Percentiles rank a stretch among this genome's conserved stretches.
These are phyloP conservation scores for Cardamine resedifolia DNA, from an alignment of 345 rosid species.

Conservation along the genomic window DNA sequence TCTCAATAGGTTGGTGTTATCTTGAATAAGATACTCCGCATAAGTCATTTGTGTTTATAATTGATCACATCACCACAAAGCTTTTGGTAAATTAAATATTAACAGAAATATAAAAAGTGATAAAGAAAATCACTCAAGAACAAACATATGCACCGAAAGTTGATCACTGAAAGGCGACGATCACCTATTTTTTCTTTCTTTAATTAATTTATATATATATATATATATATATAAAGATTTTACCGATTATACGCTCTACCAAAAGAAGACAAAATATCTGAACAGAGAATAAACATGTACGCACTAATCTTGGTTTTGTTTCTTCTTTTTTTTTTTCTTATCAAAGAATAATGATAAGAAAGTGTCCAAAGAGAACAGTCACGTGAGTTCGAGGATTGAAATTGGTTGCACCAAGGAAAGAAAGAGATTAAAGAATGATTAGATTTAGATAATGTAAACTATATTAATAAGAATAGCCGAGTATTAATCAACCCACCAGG, in stretches of 20 bases:
- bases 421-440: not conserved
- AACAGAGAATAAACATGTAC: constrained; percentile 2
- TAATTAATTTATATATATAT: not conserved
- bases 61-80: constrained; percentile 38
- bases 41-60: constrained; percentile 30
- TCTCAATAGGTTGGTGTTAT: constrained; percentile 32
- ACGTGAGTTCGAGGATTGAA: constrained; percentile 32
- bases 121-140: constrained; percentile 32
- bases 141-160: constrained; percentile 41
- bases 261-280: not conserved
- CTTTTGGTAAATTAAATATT: constrained; percentile 25
- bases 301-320: not conserved
- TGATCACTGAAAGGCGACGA: constrained; percentile 32
- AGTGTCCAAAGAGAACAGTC: constrained; percentile 2
- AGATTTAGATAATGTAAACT: constrained; percentile 19
- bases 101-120: constrained; percentile 26
- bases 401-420: constrained; percentile 22
- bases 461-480: not conserved
- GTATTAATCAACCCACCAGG: constrained; percentile 30
- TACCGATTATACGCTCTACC: not conserved
- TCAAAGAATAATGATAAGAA: constrained; percentile 12
- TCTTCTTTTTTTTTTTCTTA: not conserved
- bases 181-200: constrained; percentile 16
- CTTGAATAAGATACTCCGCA: constrained; percentile 36
- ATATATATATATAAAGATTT: not conserved